A percentile compares a stretch with the other conserved stretches of the same genome.
Conservation (phyloP, 2,329 filamentous ascomycete species). For the Xylaria sp. region DNA sequence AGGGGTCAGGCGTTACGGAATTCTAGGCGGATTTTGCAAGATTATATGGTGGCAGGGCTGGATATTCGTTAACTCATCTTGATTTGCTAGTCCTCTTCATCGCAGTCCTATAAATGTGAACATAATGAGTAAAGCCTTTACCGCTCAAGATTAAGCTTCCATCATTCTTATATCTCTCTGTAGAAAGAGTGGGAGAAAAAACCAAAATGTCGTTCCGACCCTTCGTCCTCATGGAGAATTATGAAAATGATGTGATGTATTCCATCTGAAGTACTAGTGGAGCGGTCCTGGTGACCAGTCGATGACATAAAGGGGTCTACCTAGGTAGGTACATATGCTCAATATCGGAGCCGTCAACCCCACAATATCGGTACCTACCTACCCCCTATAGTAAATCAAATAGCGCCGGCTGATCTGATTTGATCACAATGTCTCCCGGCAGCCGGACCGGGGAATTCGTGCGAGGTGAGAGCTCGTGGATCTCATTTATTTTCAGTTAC, state of each 20-base stretch:
- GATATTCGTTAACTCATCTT: slow-evolving; percentile 19
- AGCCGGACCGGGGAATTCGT: neutral
- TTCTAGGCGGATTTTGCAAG: neutral
- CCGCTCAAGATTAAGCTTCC: neutral
- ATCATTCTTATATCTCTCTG: neutral
- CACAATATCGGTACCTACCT: neutral
- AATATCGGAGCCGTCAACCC: neutral
- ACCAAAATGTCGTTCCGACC: too few species aligned
- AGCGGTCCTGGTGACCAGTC: too few species aligned
- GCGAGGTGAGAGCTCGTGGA: neutral
- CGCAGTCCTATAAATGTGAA: neutral
- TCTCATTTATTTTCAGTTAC: too few species aligned
- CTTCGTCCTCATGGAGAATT: too few species aligned
- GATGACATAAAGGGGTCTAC: too few species aligned
- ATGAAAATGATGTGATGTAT: too few species aligned
- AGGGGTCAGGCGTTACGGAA: slow-evolving; percentile 23
- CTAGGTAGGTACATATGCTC: neutral
- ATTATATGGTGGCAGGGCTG: slow-evolving; percentile 7
- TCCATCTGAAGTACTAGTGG: too few species aligned
- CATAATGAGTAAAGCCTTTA: neutral
- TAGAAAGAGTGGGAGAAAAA: neutral
- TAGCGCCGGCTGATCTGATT: neutral
- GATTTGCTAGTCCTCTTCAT: neutral
- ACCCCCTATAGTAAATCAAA: neutral
- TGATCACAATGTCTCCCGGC: neutral